Base-by-base conservation (phyloP, 331 rosid species). In the Cydonia oblonga region DNA sequence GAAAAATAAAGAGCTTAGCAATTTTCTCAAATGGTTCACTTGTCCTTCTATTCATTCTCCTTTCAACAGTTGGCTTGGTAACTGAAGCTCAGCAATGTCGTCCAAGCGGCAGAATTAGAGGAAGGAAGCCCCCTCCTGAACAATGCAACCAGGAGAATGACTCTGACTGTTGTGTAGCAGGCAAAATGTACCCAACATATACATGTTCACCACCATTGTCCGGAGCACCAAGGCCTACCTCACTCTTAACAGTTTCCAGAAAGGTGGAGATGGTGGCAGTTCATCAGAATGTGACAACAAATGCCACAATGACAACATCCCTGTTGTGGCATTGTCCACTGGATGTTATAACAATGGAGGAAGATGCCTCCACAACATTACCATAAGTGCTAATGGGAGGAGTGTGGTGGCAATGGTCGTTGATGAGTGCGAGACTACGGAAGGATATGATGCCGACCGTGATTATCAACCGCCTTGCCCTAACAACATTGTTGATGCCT, bases 381-480 rank as follows among this genome's bases (percentile, higher is more conserved):
- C 81, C 24, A 83, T 86, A 1, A 33, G 14, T 2, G 87, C 25
- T 2, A 83, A 78, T 14, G 85, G 87, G 1, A 18, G 66, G 10
- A 80, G 68, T 1, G 85, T 78, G 75, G 68, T 24, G 74, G 85
- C 84, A 0, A 58, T 25, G 85, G 85, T 80, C 20, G 89, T 80
- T 7, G 85, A 78, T 56, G 89, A 86, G 46, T 82, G 84, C 60
- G 87, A 83, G 25, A 80, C 87, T 3, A 72, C 72, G 0, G 38
- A 2, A 30, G 84, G 84, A 1, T 85, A 83, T 15, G 92, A 81
- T 69, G 35, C 28, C 0, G 81, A 83, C 0, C 87, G 77, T 66
- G 87, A 79, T 23, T 85, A 60, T 61, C 84, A 79, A 6, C 89
- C 92, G 26, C 89, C 92, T 0, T 87, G 87, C 60, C 42, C 44